These are phyloP conservation scores for Cyberlindnera japonica DNA, from an alignment of 805 yeast genomes.

Conservation along the genomic window DNA sequence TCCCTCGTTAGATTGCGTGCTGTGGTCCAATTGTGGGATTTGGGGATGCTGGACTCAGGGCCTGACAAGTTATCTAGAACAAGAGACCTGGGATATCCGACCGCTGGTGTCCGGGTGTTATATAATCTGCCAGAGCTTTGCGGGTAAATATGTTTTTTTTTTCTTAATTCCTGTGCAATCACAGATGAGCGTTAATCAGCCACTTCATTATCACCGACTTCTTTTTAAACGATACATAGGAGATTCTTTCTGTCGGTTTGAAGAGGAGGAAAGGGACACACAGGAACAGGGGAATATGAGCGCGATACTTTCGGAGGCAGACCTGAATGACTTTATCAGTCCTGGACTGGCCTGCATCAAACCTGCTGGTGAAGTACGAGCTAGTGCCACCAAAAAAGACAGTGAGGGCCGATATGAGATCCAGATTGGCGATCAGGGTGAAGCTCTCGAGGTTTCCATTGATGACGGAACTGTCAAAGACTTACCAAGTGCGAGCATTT, in stretches of 20 bases:
- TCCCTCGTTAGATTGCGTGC: no score
- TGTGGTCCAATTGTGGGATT: no score
- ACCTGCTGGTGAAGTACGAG: conserved; percentile 56
- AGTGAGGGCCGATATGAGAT: conserved; percentile 40
- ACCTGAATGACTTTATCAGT: conserved; percentile 87
- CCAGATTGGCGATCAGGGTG: conserved; percentile 54
- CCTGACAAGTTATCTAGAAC: no score
- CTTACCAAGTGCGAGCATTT: conserved; percentile 79
- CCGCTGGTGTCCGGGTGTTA: no score
- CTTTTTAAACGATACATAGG: neutral
- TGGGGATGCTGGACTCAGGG: no score
- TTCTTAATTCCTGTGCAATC: conserved; percentile 10
- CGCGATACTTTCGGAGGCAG: conserved; percentile 83
- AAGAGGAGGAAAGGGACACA: neutral
- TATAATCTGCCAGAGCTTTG: no score
- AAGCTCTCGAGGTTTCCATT: conserved; percentile 64
- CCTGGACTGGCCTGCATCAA: conserved; percentile 95
- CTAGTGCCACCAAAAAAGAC: conserved; percentile 18
- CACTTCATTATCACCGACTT: neutral
- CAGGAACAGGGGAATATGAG: conserved; percentile 49
- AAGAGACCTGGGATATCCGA: no score
- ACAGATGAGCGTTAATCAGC: conserved; percentile 9
- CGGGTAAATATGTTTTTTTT: neutral
- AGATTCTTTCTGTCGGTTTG: neutral
- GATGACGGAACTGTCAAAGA: conserved; percentile 44